These are phyloP conservation scores for Vachellia pachyceras DNA, from an alignment of 306 rosid genomes.

Conservation along the genomic window DNA sequence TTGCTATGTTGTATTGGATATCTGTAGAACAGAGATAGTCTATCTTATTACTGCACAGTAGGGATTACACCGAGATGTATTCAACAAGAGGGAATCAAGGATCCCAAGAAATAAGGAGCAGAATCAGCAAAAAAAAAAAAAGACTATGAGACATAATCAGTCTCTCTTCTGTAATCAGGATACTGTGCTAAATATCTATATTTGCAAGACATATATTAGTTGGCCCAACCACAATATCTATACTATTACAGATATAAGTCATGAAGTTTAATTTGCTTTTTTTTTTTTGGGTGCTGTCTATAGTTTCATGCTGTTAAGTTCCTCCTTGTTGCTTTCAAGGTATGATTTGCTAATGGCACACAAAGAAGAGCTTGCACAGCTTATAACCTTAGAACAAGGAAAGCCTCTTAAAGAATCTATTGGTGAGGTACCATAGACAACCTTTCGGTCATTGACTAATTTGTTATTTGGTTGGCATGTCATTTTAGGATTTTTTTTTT, in stretches of 20 bases:
- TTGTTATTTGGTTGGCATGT: constrained; percentile 8
- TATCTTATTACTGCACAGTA: neutral
- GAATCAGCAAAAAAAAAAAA: neutral
- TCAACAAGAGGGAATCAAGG: neutral
- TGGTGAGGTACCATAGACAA: constrained; percentile 72
- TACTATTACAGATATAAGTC: neutral
- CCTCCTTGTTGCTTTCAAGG: constrained; percentile 57
- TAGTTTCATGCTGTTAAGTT: constrained; percentile 21
- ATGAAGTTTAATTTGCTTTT: neutral
- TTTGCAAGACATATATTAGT: neutral
- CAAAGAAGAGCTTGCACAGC: constrained; percentile 88
- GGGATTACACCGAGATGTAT: neutral
- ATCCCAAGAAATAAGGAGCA: neutral
- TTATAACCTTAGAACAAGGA: constrained; percentile 97
- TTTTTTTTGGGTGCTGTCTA: neutral
- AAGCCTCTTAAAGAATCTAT: constrained; percentile 90
- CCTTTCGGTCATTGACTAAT: constrained; percentile 32
- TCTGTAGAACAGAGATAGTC: neutral
- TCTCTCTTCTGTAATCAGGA: neutral
- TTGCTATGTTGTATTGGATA: neutral
- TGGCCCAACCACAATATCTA: neutral
- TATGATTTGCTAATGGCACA: constrained; percentile 75
- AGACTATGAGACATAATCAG: neutral
- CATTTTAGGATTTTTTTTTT: constrained; percentile 27
- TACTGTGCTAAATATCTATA: neutral